These are phyloP conservation scores for Oryza glumipatula DNA, from an alignment of 176 grass and related monocot species.

Conservation along the genomic window DNA sequence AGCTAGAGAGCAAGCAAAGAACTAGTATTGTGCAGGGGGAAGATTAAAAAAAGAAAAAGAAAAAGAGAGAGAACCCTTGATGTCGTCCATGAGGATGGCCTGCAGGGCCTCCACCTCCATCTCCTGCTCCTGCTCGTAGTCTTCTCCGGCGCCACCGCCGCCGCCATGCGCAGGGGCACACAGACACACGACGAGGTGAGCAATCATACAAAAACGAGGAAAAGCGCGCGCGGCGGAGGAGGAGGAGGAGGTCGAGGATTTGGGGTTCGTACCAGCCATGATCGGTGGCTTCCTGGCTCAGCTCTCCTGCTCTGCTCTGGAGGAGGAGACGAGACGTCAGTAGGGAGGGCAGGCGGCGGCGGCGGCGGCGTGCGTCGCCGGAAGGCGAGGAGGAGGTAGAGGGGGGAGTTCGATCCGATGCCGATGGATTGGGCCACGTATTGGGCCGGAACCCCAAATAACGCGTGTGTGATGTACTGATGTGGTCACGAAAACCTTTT, in stretches of 20 bases:
- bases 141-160: conserved; percentile 40
- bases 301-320: neutral
- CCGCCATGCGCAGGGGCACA: neutral
- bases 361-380: conserved; percentile 20
- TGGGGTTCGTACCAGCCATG: conserved; percentile 49
- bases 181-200: conserved; percentile 26
- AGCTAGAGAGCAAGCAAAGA: neutral
- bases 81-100: conserved; percentile 98
- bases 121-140: conserved; percentile 94
- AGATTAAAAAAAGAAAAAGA: too few species aligned
- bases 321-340: neutral
- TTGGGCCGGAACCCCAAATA: neutral
- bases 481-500: too few species aligned
- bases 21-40: neutral
- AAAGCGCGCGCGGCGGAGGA: neutral
- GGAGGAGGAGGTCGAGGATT: neutral
- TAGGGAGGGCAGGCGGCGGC: neutral
- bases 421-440: neutral
- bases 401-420: neutral
- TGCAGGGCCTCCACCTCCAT: conserved; percentile 96
- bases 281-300: neutral
- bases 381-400: neutral
- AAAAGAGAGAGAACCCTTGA: conserved; percentile 54
- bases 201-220: neutral
- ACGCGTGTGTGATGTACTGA: too few species aligned